Percentiles rank a stretch among this genome's conserved stretches.
Conservation (phyloP, 2,329 filamentous ascomycete species). For the Diaporthe vaccinii region DNA sequence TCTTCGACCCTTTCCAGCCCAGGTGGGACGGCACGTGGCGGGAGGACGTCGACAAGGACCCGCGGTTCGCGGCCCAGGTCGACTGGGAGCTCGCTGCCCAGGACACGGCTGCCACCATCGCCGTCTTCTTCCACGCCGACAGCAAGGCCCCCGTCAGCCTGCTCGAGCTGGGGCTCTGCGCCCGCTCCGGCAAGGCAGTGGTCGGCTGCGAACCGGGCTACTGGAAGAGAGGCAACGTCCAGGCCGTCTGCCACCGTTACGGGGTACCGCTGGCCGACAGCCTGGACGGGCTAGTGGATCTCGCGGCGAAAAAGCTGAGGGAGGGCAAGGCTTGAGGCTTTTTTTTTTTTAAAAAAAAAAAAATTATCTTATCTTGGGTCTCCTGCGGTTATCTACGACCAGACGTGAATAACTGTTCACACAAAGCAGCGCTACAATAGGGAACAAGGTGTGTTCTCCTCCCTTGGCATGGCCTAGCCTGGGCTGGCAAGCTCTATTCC, state of each 20-base stretch:
- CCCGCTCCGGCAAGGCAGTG: slow-evolving; percentile 58
- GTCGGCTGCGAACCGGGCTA: slow-evolving; percentile 67
- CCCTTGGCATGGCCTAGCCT: neutral
- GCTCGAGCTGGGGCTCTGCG: slow-evolving; percentile 71
- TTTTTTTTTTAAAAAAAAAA: too few species aligned
- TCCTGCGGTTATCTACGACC: too few species aligned
- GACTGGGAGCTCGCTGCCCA: slow-evolving; percentile 73
- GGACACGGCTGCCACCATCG: slow-evolving; percentile 65
- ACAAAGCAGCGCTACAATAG: neutral
- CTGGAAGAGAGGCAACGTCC: slow-evolving; percentile 72
- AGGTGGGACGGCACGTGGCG: slow-evolving; percentile 69
- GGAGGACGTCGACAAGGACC: slow-evolving; percentile 61
- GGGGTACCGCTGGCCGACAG: slow-evolving; percentile 59
- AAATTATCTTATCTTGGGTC: neutral
- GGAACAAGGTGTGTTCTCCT: neutral
- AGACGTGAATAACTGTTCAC: neutral
- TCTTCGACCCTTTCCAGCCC: slow-evolving; percentile 69
- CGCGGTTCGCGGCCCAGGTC: slow-evolving; percentile 65
- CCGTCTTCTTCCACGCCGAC: slow-evolving; percentile 67
- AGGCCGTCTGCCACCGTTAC: slow-evolving; percentile 66
- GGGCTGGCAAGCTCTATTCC: neutral
- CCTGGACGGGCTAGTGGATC: slow-evolving; percentile 53
- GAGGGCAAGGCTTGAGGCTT: slow-evolving; percentile 17
- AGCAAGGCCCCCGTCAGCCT: slow-evolving; percentile 70
- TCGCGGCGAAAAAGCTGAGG: slow-evolving; percentile 13